Conservation (phyloP, 1,284 basidiomycete species). For the Porodaedalea pini region DNA sequence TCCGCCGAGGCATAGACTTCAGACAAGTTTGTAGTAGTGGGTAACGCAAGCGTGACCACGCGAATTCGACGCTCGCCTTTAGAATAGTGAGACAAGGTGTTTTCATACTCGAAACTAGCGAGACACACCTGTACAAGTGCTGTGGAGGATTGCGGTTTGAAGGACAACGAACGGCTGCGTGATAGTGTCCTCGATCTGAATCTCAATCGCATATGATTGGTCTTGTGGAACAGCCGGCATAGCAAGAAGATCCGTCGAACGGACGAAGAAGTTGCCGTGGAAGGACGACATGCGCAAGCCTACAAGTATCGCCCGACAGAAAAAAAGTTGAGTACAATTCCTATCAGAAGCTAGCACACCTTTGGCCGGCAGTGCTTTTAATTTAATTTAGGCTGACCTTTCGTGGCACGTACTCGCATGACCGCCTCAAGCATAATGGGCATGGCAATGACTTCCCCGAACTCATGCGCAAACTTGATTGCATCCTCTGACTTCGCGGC, state of each 20-base stretch:
- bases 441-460: conserved; percentile 88
- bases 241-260: conserved; percentile 94
- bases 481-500: conserved; percentile 93
- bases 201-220: conserved; percentile 95
- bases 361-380: too few species aligned
- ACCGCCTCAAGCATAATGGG: conserved; percentile 97
- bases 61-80: conserved; percentile 90
- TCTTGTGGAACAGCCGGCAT: conserved; percentile 96
- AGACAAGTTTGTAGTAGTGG: conserved; percentile 89
- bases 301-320: conserved; percentile 27
- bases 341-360: neutral
- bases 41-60: conserved; percentile 89
- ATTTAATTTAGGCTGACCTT: conserved; percentile 57
- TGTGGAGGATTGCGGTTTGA: conserved; percentile 95
- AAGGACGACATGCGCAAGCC: conserved; percentile 95
- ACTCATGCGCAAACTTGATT: conserved; percentile 96
- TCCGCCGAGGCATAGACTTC: conserved; percentile 96
- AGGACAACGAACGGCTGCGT: conserved; percentile 91
- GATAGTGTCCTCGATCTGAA: conserved; percentile 96
- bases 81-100: neutral
- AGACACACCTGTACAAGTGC: conserved; percentile 85
- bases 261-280: conserved; percentile 99
- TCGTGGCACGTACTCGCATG: conserved; percentile 93
- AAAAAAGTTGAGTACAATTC: neutral
- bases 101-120: neutral